Base-by-base conservation (phyloP, 306 rosid species). In the Glycine latifolia region DNA sequence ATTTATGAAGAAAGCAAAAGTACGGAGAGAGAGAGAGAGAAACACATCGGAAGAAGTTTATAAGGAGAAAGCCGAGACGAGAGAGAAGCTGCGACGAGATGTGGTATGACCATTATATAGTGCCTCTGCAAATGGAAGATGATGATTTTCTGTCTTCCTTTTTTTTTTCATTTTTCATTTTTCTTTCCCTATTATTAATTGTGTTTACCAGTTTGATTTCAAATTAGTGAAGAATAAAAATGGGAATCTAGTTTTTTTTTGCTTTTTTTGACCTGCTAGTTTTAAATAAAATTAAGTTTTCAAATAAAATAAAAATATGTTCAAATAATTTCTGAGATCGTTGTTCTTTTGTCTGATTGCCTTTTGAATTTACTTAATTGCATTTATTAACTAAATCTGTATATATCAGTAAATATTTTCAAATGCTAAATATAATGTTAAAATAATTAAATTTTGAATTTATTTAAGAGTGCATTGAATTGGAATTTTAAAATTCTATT, bases 51-150 rank as follows among this genome's bases (percentile, higher is more conserved):
- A 80, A 26, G 76, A 80, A 76, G 72, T 83, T 61, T 84, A 87
- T 72, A 76, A 86, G 86, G 89, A 87, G 91, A 91, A 85, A 81
- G 84, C 80, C 82, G 85, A 84, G 31, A 26, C 17, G n/a, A 35
- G 86, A 87, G 90, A 86, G 89, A 86, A 86, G 85, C 82, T 75
- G 62, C 81, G 83, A 78, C 81, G 83, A 78, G 81, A 66, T 80
- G 79, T 86, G 83, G 82, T 85, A 87, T 83, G 86, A 88, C 89
- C 85, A 92, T 88, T 91, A 85, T 90, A 91, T 92, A 91, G 76
- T 75, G 72, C 61, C 89, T 69, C 84, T 83, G 89, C 66, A 84
- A 90, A 82, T 85, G 85, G 88, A 87, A 81, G 89, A 78, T 17
- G 89, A 83, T 82, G 82, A 70, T 74, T 82, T 89, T 81, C 62